Evolutionary conservation across 495 filamentous ascomycete species (phyloP).

Genomic region (Massariosphaeria phaeospora): DNA sequence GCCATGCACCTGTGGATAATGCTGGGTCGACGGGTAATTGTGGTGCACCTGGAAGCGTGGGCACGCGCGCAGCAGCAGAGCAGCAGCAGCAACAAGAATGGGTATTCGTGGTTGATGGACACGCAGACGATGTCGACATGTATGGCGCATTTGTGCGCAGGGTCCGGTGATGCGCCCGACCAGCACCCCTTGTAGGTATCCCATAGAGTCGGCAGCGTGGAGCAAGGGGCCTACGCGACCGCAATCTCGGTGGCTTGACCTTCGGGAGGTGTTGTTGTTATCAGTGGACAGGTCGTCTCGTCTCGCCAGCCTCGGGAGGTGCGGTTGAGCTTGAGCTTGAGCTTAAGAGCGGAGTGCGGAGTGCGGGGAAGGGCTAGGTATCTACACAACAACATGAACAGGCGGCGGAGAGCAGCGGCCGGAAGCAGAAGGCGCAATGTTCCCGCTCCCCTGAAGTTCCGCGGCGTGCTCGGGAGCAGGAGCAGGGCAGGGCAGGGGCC

Average conservation of each 20-base stretch:
- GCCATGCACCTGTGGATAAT: not conserved
- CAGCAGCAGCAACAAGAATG: too few relatives aligned
- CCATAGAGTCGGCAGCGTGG: not conserved
- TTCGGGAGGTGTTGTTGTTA: too few relatives aligned
- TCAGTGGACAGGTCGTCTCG: too few relatives aligned
- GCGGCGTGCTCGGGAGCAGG: not conserved
- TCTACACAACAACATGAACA: too few relatives aligned
- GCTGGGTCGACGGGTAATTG: slow-evolving; percentile 16
- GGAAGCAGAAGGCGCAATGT: too few relatives aligned
- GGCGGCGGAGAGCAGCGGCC: too few relatives aligned
- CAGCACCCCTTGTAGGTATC: not conserved
- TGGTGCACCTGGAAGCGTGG: slow-evolving; percentile 11
- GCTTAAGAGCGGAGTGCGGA: too few relatives aligned
- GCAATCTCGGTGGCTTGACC: slow-evolving; percentile 8
- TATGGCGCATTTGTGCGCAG: slow-evolving; percentile 1
- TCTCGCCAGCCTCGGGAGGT: too few relatives aligned
- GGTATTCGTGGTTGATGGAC: not conserved
- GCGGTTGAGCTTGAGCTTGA: too few relatives aligned
- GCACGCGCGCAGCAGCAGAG: too few relatives aligned
- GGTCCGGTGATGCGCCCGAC: slow-evolving; percentile 10
- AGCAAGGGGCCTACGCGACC: not conserved
- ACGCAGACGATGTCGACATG: slow-evolving; percentile 10
- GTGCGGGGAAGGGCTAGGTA: too few relatives aligned
- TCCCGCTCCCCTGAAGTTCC: too few relatives aligned
- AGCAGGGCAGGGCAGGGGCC: not conserved